Percentiles rank a stretch among this genome's conserved stretches.
phyloP scores from a whole-genome alignment of 345 rosid genomes.

The Gossypium thurberi region DNA sequence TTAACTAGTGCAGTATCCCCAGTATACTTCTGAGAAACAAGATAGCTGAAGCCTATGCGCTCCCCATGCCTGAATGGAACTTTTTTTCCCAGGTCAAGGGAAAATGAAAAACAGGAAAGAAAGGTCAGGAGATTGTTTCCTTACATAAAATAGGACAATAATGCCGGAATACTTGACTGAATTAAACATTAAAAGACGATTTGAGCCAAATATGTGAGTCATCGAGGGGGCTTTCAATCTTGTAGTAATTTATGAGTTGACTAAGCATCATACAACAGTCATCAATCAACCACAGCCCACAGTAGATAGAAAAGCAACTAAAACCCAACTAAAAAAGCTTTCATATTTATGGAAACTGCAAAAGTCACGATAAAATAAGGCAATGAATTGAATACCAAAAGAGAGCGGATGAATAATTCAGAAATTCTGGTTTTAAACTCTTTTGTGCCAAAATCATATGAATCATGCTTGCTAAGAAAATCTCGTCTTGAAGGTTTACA shows the following conservation, averaged over 20 bases:
- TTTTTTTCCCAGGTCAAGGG: slow-evolving; percentile 13
- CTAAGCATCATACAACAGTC: not conserved
- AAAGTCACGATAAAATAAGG: not conserved
- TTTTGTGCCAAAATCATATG: not conserved
- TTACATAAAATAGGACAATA: not conserved
- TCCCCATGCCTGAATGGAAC: slow-evolving; percentile 97
- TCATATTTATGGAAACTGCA: not conserved
- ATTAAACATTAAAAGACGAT: not conserved
- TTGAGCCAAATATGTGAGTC: not conserved
- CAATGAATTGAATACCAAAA: not conserved
- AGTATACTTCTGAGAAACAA: slow-evolving; percentile 84
- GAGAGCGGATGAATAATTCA: not conserved
- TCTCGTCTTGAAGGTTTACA: not conserved
- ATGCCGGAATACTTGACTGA: not conserved
- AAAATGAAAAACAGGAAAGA: slow-evolving; percentile 8
- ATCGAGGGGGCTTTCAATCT: not conserved
- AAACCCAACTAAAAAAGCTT: not conserved
- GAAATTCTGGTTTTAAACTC: not conserved
- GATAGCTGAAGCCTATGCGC: slow-evolving; percentile 89
- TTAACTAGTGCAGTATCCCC: slow-evolving; percentile 73
- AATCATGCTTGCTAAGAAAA: not conserved
- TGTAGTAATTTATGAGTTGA: not conserved
- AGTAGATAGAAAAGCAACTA: not conserved
- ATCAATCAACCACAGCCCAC: not conserved
- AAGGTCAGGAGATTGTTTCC: slow-evolving; percentile 1